Percentiles rank a stretch among this genome's conserved stretches.
Evolutionary conservation across 306 rosid species (phyloP).

Genomic region (Casuarina cunninghamiana): DNA sequence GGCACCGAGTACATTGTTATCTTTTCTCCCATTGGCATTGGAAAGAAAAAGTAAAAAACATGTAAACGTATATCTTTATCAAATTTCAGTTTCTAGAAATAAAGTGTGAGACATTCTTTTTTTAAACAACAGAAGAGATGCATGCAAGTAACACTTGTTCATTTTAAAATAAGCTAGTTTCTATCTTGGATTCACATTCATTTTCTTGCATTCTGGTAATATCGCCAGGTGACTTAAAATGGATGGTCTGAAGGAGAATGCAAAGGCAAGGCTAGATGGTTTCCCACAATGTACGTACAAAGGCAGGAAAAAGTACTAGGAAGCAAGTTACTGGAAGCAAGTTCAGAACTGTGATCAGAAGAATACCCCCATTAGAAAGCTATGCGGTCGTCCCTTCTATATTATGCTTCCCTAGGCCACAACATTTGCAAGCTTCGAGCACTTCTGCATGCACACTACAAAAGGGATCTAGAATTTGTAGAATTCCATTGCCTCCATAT

Average conservation of each 20-base stretch:
- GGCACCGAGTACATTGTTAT: neutral
- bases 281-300: constrained; percentile 87
- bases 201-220: neutral
- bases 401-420: constrained; percentile 10
- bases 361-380: constrained; percentile 21
- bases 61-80: neutral
- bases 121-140: neutral
- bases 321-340: constrained; percentile 40
- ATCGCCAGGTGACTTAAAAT: constrained; percentile 56
- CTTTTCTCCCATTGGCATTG: neutral
- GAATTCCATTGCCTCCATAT: no score
- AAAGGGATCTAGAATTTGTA: neutral
- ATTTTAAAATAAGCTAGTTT: neutral
- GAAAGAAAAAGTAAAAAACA: neutral
- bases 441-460: neutral
- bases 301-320: constrained; percentile 57
- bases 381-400: constrained; percentile 34
- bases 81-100: neutral
- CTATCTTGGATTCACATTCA: constrained; percentile 2
- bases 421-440: neutral
- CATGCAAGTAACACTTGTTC: neutral
- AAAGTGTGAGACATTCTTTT: neutral
- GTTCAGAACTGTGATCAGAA: constrained; percentile 15
- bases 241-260: constrained; percentile 98
- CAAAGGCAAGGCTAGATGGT: constrained; percentile 82